Evolutionary conservation across 163 green algal genomes (phyloP).

Genomic region (Chloromonas sp.): DNA sequence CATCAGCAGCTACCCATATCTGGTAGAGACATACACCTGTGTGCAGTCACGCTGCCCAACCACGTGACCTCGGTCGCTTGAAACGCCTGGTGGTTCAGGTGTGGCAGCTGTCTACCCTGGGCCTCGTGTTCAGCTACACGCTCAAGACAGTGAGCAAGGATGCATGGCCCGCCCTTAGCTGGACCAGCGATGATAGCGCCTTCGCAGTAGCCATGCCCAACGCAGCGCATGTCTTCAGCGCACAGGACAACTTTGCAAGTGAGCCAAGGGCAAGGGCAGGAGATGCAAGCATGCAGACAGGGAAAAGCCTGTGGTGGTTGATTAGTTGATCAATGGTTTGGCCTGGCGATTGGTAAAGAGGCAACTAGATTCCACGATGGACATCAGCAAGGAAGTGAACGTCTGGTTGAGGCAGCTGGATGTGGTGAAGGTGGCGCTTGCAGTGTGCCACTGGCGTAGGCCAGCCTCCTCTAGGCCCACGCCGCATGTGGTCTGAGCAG

Average conservation of each 20-base stretch:
- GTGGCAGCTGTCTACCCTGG: conserved; percentile 41
- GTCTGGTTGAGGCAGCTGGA: too few species aligned
- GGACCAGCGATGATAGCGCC: conserved; percentile 48
- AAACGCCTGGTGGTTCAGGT: conserved; percentile 27
- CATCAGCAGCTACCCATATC: background rate
- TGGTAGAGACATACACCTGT: too few species aligned
- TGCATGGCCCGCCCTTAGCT: conserved; percentile 69
- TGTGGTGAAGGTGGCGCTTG: too few species aligned
- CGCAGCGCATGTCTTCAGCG: conserved; percentile 77
- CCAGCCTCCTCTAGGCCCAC: too few species aligned
- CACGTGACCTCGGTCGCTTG: too few species aligned
- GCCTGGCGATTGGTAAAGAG: background rate
- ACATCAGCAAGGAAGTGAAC: too few species aligned
- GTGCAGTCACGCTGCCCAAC: too few species aligned
- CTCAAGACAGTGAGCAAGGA: conserved; percentile 72
- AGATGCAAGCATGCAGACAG: background rate
- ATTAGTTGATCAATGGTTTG: background rate
- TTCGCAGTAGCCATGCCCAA: conserved; percentile 67
- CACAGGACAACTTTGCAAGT: conserved; percentile 39
- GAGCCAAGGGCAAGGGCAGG: background rate
- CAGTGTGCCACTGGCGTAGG: too few species aligned
- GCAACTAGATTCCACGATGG: background rate
- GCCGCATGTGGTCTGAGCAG: too few species aligned
- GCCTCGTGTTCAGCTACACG: conserved; percentile 47
- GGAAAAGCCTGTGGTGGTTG: background rate